These are phyloP conservation scores for Cladosporium sp. DNA, from an alignment of 2,329 filamentous ascomycete genomes.

Conservation along the genomic window DNA sequence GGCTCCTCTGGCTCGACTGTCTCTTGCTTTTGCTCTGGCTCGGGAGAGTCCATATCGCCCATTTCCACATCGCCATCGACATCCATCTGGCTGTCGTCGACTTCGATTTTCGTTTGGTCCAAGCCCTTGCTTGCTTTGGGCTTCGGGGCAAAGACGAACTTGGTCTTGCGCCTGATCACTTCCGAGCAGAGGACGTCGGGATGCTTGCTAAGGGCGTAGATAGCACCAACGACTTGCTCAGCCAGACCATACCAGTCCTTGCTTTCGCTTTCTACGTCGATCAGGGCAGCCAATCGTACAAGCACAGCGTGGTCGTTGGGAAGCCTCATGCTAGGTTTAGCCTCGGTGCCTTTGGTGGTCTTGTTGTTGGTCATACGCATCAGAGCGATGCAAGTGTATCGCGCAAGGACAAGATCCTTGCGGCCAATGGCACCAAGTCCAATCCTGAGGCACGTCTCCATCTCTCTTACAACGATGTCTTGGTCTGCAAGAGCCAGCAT, in stretches of 20 bases:
- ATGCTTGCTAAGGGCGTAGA: slow-evolving; percentile 91
- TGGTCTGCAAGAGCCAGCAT: slow-evolving; percentile 94
- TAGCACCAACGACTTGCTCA: slow-evolving; percentile 93
- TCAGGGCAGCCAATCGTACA: slow-evolving; percentile 76
- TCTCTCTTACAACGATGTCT: slow-evolving; percentile 90
- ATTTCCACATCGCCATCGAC: slow-evolving; percentile 42
- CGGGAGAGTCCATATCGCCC: slow-evolving; percentile 38
- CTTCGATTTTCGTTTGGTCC: slow-evolving; percentile 28
- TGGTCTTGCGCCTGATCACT: slow-evolving; percentile 83
- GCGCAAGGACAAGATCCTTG: slow-evolving; percentile 82
- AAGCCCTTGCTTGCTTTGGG: slow-evolving; percentile 37
- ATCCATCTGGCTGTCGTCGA: slow-evolving; percentile 34
- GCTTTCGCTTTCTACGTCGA: slow-evolving; percentile 81
- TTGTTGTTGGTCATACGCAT: slow-evolving; percentile 85
- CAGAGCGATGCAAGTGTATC: slow-evolving; percentile 92
- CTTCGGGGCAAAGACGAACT: slow-evolving; percentile 69
- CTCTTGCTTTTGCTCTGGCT: slow-evolving; percentile 27
- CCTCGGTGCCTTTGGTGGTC: slow-evolving; percentile 70
- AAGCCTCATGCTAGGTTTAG: slow-evolving; percentile 70
- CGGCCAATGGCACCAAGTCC: slow-evolving; percentile 81
- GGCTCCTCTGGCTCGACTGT: slow-evolving; percentile 26
- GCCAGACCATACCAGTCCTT: slow-evolving; percentile 94
- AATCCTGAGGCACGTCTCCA: slow-evolving; percentile 90
- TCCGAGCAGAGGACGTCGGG: slow-evolving; percentile 92
- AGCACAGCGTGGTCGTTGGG: slow-evolving; percentile 91